Base-by-base conservation (phyloP, 441 rosid species). In the Adansonia madagascariensis region DNA sequence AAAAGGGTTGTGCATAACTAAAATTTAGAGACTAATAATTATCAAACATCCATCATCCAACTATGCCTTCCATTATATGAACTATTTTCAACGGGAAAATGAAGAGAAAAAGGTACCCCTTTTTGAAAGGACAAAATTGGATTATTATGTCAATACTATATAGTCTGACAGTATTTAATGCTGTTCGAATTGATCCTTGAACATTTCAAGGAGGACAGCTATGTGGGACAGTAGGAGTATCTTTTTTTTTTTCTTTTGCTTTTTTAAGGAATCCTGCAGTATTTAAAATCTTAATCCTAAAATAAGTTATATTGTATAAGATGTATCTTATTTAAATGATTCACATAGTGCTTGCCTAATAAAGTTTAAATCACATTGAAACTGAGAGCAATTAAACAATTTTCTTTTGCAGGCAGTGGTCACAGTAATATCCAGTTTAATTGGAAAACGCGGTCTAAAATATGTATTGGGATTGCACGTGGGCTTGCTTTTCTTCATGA, bases 401-500 rank as follows among this genome's bases (percentile, higher is more conserved):
- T 83, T 79, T 77, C 53, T 20, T 46, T 79, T 85, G 63, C 89
- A 93, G 99, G 89, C 78, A 88, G 86, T 74, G 89, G 91, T 22
- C 87, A 80, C 79, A 77, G 81, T 76, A 76, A 60, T 77, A 87
- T 84, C 70, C 93, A 88, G 81, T 94, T 95, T 82, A 87, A 79
- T 62, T 95, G 99, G 99, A 82, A 74, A 75, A 86, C 88, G 53
- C 86, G 99, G 76, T 66, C 82, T 49, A 88, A 71, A 79, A 95
- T 95, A 47, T 88, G 97, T 83, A 75, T 94, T 35, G 99, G 98
- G 14, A 83, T 95, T 74, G 99, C 98, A 44, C 82, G 80, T 75
- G 99, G 99, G 59, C 90, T 95, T 71, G 91, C 97, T 44, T 95
- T 81, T 78, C 98, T 95, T 82, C 99, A 95, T 18, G 97, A 94